These are phyloP conservation scores for Erysimum cheiri DNA, from an alignment of 441 rosid genomes.

Conservation along the genomic window DNA sequence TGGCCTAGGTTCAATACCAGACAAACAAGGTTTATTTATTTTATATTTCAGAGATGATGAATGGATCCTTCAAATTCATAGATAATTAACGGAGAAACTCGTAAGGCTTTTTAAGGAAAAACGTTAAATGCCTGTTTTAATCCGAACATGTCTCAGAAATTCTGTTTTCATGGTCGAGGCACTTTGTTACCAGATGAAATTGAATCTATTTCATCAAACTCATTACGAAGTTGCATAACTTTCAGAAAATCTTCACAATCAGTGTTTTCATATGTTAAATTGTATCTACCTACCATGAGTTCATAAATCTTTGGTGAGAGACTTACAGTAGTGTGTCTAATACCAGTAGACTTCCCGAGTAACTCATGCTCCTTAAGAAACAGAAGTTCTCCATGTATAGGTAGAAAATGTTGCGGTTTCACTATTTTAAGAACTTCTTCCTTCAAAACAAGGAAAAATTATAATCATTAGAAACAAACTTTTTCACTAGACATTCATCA, in stretches of 20 bases:
- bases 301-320: constrained; percentile 20
- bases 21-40: background rate
- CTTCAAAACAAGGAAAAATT: constrained; percentile 49
- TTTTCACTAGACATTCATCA: background rate
- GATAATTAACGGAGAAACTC: background rate
- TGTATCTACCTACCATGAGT: constrained; percentile 15
- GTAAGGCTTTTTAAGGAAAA: background rate
- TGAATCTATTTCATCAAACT: constrained; percentile 2
- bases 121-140: background rate
- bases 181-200: background rate
- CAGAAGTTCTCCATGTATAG: constrained; percentile 97
- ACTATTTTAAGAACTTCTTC: constrained; percentile 95
- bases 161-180: background rate
- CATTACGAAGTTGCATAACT: background rate
- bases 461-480: constrained; percentile 12
- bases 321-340: constrained; percentile 91
- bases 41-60: constrained; percentile 2
- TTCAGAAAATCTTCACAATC: background rate
- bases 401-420: constrained; percentile 96
- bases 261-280: background rate
- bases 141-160: background rate
- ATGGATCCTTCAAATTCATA: background rate
- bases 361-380: constrained; percentile 96
- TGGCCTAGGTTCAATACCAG: constrained; percentile 9
- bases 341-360: constrained; percentile 92